Percentiles rank a stretch among this genome's conserved stretches.
phyloP scores from a whole-genome alignment of 306 rosid species.

The Clitoria ternatea region DNA sequence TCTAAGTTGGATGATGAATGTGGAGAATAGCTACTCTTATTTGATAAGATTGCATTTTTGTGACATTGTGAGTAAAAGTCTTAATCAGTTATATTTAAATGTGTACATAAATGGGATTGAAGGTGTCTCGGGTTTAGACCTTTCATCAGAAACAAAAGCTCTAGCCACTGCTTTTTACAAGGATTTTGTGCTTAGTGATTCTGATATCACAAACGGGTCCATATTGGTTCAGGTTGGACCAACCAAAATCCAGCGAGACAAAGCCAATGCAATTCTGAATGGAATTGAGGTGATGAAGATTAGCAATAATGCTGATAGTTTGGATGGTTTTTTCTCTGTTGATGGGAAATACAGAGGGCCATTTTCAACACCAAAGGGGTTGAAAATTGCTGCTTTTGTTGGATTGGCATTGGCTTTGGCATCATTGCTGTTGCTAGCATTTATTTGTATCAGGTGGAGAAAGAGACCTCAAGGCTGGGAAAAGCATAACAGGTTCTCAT shows the following conservation, averaged over 20 bases:
- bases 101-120: slow-evolving; percentile 57
- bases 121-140: slow-evolving; percentile 49
- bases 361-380: not conserved
- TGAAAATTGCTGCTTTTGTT: slow-evolving; percentile 39
- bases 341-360: slow-evolving; percentile 56
- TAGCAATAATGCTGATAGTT: slow-evolving; percentile 53
- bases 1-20: slow-evolving; percentile 61
- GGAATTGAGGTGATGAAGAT: slow-evolving; percentile 83
- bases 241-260: slow-evolving; percentile 32
- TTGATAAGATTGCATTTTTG: slow-evolving; percentile 82
- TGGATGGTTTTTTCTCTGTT: slow-evolving; percentile 48
- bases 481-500: slow-evolving; percentile 43
- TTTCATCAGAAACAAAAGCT: slow-evolving; percentile 50
- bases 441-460: slow-evolving; percentile 40
- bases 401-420: slow-evolving; percentile 46
- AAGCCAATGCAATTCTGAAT: slow-evolving; percentile 54
- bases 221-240: slow-evolving; percentile 63
- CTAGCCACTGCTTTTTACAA: slow-evolving; percentile 54
- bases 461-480: slow-evolving; percentile 56
- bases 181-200: slow-evolving; percentile 50
- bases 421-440: slow-evolving; percentile 33
- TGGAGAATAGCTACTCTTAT: slow-evolving; percentile 57
- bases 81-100: slow-evolving; percentile 47
- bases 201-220: slow-evolving; percentile 39
- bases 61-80: slow-evolving; percentile 64